phyloP scores from a whole-genome alignment of 2,329 filamentous ascomycete genomes.

The Dactylellina haptotyla region DNA sequence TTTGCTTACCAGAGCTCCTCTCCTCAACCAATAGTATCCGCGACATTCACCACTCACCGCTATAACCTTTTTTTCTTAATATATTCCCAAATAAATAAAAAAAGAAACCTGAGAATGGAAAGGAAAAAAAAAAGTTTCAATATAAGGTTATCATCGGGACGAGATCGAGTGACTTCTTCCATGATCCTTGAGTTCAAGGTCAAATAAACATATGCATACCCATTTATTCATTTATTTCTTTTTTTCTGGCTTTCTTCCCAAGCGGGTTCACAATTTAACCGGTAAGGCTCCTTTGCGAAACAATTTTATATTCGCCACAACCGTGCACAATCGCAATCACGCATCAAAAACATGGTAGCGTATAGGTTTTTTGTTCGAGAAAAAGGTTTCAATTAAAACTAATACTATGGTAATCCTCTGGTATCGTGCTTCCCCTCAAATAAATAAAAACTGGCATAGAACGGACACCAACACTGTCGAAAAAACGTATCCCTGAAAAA shows the following conservation, averaged over 20 bases:
- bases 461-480: not conserved
- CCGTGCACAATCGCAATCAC: not conserved
- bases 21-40: slow-evolving; percentile 11
- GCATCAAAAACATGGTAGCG: not conserved
- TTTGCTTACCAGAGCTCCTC: slow-evolving; percentile 4
- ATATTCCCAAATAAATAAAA: not conserved
- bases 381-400: not conserved
- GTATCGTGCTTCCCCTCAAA: not conserved
- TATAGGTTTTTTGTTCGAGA: not conserved
- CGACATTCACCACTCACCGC: not conserved
- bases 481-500: no score
- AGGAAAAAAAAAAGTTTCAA: not conserved
- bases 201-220: not conserved
- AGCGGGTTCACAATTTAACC: no score
- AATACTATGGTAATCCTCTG: not conserved
- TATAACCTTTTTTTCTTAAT: not conserved
- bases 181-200: not conserved
- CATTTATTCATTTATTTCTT: no score
- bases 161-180: not conserved
- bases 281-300: no score
- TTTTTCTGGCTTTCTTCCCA: no score
- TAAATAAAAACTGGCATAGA: not conserved
- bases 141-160: slow-evolving; percentile 48
- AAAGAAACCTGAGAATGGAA: no score
- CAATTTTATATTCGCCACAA: no score